phyloP scores from a whole-genome alignment of 768 basidiomycete species.

The Lactifluus rugatus region DNA sequence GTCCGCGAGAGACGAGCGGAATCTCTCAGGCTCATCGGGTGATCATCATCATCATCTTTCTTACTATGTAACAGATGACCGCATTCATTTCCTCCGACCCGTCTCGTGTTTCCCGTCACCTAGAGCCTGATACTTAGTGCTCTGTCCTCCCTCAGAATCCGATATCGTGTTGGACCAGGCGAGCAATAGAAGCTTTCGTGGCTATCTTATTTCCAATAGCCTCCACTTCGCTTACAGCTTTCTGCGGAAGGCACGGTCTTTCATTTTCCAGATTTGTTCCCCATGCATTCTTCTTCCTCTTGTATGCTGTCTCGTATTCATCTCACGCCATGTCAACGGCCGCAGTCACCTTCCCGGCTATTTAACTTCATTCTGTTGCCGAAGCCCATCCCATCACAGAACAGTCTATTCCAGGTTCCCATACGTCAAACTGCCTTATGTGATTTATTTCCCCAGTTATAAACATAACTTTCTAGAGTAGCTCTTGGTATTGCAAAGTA shows the following conservation, averaged over 20 bases:
- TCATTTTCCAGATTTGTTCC: neutral
- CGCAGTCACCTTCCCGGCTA: neutral
- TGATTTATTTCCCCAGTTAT: neutral
- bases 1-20: constrained; percentile 9
- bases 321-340: neutral
- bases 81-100: neutral
- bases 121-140: neutral
- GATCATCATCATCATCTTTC: too few species aligned
- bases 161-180: neutral
- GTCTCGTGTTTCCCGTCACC: neutral
- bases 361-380: neutral
- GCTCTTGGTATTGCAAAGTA: neutral
- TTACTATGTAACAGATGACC: too few species aligned
- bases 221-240: neutral
- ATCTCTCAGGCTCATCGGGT: neutral
- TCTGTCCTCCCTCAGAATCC: neutral
- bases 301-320: neutral
- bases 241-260: neutral
- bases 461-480: neutral
- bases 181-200: neutral
- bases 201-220: neutral
- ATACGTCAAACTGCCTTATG: too few species aligned
- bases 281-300: neutral
- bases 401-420: neutral
- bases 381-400: neutral